A percentile compares a stretch with the other conserved stretches of the same genome.
Conservation (phyloP, 176 grass and related monocot genomes). For the Carex littledalei region DNA sequence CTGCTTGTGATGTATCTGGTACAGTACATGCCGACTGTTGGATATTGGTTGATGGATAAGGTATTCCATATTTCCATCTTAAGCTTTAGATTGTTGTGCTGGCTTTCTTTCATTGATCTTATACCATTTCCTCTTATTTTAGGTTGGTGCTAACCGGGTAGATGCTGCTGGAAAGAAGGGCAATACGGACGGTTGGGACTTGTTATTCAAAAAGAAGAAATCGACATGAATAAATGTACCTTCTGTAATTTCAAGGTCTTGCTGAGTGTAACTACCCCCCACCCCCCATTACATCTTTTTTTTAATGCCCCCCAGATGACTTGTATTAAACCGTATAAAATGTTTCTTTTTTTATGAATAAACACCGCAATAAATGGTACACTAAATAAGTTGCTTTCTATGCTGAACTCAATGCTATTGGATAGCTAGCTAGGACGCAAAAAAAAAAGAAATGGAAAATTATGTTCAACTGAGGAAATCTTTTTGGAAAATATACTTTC, state of each 20-base stretch:
- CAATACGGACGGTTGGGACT: slow-evolving; percentile 56
- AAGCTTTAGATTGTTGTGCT: not conserved
- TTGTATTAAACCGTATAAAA: not conserved
- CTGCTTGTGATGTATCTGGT: slow-evolving; percentile 86
- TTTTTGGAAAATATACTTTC: too few species aligned
- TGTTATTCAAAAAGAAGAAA: slow-evolving; percentile 76
- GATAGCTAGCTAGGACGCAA: too few species aligned
- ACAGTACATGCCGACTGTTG: slow-evolving; percentile 81
- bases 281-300: not conserved
- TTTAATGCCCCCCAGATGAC: not conserved
- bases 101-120: not conserved
- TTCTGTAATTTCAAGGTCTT: not conserved
- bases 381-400: not conserved
- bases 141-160: too few species aligned
- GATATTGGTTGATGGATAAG: slow-evolving; percentile 90
- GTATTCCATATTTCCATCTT: slow-evolving; percentile 30
- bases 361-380: not conserved
- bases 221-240: slow-evolving; percentile 29
- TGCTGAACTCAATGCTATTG: too few species aligned
- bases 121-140: not conserved
- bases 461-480: too few species aligned
- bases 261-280: not conserved
- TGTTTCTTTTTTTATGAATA: not conserved
- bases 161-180: slow-evolving; percentile 40
- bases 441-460: not conserved